phyloP scores from a whole-genome alignment of 2,329 filamentous ascomycete genomes.

The Neoarthrinium moseri region DNA sequence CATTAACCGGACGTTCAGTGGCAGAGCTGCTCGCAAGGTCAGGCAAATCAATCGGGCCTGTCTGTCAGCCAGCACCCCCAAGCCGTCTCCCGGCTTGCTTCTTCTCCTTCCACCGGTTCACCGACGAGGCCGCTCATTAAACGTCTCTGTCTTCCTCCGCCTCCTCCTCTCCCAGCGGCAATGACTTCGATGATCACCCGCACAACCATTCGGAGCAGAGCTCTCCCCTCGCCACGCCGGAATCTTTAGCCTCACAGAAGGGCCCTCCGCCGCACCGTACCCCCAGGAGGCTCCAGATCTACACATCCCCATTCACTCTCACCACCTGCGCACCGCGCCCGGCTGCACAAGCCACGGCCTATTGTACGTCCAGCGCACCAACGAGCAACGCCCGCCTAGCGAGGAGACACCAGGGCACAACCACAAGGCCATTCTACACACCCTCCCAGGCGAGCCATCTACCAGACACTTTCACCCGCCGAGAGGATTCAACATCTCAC shows the following conservation, averaged over 20 bases:
- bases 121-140: neutral
- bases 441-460: too few relatives aligned
- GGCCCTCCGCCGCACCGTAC: constrained; percentile 7
- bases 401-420: neutral
- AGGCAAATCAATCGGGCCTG: too few relatives aligned
- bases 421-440: too few relatives aligned
- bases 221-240: neutral
- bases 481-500: too few relatives aligned
- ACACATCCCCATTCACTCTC: too few relatives aligned
- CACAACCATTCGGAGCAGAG: neutral
- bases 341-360: neutral
- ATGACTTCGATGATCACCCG: constrained; percentile 3
- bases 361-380: constrained; percentile 2
- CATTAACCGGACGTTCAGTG: too few relatives aligned
- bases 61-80: too few relatives aligned
- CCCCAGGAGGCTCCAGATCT: neutral
- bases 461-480: too few relatives aligned
- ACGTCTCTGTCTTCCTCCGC: neutral
- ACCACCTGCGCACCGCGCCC: constrained; percentile 1
- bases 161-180: neutral
- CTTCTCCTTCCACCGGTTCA: neutral
- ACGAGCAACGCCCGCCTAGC: neutral
- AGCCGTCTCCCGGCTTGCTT: constrained; percentile 4
- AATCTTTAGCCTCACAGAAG: constrained; percentile 7
- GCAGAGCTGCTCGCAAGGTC: too few relatives aligned